Percentiles rank a stretch among this genome's conserved stretches.
phyloP scores from a whole-genome alignment of 2,329 filamentous ascomycete genomes.

The Mariannaea sp. region DNA sequence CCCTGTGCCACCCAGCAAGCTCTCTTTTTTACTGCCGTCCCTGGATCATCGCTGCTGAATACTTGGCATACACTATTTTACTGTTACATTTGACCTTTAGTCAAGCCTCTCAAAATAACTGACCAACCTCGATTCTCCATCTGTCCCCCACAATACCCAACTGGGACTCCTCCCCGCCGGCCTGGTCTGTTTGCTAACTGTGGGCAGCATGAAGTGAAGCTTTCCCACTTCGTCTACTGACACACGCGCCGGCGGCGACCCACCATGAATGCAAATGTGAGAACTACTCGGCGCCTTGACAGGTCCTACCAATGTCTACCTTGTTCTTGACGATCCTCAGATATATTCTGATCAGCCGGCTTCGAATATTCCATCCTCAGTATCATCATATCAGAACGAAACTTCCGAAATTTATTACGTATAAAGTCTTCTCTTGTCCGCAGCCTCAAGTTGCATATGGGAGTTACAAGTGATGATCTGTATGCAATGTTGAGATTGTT shows the following conservation, averaged over 20 bases:
- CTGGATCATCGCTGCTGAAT: no score
- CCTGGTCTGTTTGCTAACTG: no score
- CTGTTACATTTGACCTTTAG: background rate
- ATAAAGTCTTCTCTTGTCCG: background rate
- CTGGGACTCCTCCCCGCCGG: constrained; percentile 1
- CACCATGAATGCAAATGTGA: constrained; percentile 1
- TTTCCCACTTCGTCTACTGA: background rate
- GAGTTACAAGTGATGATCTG: background rate
- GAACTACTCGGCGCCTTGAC: no score
- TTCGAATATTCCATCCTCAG: background rate
- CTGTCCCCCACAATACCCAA: background rate
- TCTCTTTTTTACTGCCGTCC: no score
- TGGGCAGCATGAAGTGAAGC: no score
- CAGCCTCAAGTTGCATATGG: background rate
- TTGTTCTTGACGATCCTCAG: background rate
- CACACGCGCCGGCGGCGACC: constrained; percentile 2
- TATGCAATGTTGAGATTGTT: constrained; percentile 3
- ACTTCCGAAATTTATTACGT: no score
- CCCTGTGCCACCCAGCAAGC: no score
- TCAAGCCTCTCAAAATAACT: constrained; percentile 4
- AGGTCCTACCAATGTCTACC: constrained; percentile 5
- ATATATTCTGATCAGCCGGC: background rate
- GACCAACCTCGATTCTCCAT: background rate
- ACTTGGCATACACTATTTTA: no score
- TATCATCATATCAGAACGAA: no score